phyloP scores from a whole-genome alignment of 192 early-diverging fungal species.

The Podila clonocystis region DNA sequence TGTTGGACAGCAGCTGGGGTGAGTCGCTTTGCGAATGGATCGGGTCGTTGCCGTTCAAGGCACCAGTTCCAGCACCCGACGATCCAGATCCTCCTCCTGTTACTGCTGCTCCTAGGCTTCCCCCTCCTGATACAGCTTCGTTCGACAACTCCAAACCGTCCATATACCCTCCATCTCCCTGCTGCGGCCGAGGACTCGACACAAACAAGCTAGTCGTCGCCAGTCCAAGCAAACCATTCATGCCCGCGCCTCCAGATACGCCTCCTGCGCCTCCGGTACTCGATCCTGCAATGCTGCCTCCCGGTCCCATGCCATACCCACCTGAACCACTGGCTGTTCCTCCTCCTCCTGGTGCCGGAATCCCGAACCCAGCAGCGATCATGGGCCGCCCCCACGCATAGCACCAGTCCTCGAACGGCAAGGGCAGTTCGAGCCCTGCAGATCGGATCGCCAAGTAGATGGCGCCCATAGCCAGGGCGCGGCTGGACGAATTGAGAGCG shows the following conservation, averaged over 20 bases:
- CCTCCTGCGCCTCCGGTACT: not conserved
- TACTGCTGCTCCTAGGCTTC: not conserved
- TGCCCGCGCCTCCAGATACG: slow-evolving; percentile 12
- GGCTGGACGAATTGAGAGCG: slow-evolving; percentile 42
- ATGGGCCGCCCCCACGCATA: slow-evolving; percentile 43
- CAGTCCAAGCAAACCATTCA: slow-evolving; percentile 40
- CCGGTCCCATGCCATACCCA: not conserved
- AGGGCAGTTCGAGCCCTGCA: slow-evolving; percentile 36
- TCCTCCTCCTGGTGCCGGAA: slow-evolving; percentile 7
- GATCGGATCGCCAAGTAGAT: slow-evolving; percentile 45
- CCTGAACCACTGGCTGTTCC: not conserved
- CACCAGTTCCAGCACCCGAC: not conserved
- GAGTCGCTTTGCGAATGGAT: slow-evolving; percentile 34
- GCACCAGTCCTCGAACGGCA: slow-evolving; percentile 51
- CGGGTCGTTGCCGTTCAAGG: slow-evolving; percentile 4
- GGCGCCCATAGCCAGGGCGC: slow-evolving; percentile 42
- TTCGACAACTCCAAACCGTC: slow-evolving; percentile 23
- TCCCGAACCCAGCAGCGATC: slow-evolving; percentile 38
- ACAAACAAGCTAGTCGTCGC: slow-evolving; percentile 37
- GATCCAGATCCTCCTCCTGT: not conserved
- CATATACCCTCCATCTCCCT: slow-evolving; percentile 21
- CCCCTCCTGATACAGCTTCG: not conserved
- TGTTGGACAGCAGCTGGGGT: slow-evolving; percentile 7
- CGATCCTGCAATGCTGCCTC: slow-evolving; percentile 2
- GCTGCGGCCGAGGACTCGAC: slow-evolving; percentile 30